Evolutionary conservation across 768 basidiomycete species (phyloP), one percentile per base, ranked within the genome.

Genomic region (Candolleomyces eurysporus): DNA sequence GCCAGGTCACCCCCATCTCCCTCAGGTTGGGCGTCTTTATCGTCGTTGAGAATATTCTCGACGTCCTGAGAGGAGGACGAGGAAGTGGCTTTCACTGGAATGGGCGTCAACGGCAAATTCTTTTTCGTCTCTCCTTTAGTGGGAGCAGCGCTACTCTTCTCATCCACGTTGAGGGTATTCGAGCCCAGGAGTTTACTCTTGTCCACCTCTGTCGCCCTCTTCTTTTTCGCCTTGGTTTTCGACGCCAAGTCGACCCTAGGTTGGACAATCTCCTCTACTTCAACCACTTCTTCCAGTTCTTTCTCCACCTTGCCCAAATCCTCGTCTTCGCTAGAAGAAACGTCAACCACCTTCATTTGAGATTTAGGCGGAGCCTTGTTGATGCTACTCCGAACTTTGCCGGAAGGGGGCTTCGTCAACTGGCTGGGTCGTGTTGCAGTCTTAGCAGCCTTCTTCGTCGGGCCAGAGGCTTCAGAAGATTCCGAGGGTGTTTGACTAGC

Each of bases 241-340:
- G 31, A 42, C 7, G 26, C 19, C 31, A 17, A 30, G 9, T 42
- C 53, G 43, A 61, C 31, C 39, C n/a, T 39, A 17, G 14, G 32
- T 42, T 53, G 11, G 17, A 32, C 53, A 17, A 48, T 57, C 9
- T 42, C 31, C 26, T 32, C 40, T 13, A 39, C 19, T 58, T 57
- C 26, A 5, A 57, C 40, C 48, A 49, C 32, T 56, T 61, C 52
- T 59, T 45, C 42, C 17, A 39, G 19, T 36, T 58, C 31, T 48
- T 57, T 48, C 48, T 61, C 59, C 51, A 21, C 46, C 51, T 36
- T 36, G 8, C 36, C 36, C 11, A 36, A 36, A 11, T 36, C 36
- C 14, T 68, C 70, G n/a, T 76, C 75, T 39, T 78, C 77, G 43
- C 78, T 78, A 8, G 76, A 75, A 7, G 77, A 78, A 16, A 81